Conservation (phyloP, 2,329 filamentous ascomycete species). For the Chrysosporium queenslandicum region DNA sequence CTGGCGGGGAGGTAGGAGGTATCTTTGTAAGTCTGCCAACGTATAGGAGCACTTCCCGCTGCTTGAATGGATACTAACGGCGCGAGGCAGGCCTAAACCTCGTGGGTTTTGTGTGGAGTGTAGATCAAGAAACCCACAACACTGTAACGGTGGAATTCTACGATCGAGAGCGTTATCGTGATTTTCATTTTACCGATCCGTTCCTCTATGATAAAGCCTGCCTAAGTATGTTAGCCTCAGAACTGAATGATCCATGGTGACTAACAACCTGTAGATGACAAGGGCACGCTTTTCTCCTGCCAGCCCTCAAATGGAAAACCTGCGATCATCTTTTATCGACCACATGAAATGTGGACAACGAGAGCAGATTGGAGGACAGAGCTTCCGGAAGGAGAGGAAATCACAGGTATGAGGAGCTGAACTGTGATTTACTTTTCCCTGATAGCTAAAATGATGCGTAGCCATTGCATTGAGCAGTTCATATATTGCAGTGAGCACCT, state of each 20-base stretch:
- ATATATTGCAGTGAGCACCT: constrained; percentile 82
- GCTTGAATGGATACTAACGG: constrained; percentile 21
- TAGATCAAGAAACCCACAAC: constrained; percentile 85
- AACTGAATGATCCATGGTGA: background rate
- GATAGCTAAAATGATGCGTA: constrained; percentile 13
- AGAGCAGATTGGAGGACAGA: constrained; percentile 81
- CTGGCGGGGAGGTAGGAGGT: constrained; percentile 88
- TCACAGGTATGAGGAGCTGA: constrained; percentile 43
- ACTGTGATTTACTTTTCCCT: background rate
- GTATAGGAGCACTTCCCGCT: background rate
- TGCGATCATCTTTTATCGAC: constrained; percentile 86
- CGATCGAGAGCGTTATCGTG: constrained; percentile 79
- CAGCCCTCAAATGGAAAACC: constrained; percentile 57
- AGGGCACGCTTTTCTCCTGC: constrained; percentile 76
- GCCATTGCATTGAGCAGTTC: constrained; percentile 86
- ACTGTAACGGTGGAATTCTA: constrained; percentile 97
- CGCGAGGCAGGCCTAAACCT: constrained; percentile 56
- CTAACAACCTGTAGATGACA: constrained; percentile 45
- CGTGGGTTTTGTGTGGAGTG: constrained; percentile 91
- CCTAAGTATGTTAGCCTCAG: constrained; percentile 46
- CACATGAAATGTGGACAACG: constrained; percentile 92
- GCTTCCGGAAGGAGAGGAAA: constrained; percentile 75
- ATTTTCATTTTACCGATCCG: constrained; percentile 96
- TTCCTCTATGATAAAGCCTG: constrained; percentile 95
- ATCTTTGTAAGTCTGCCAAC: constrained; percentile 53